Conservation (phyloP, 352 stramenopile genomes). For the Phytophthora sp. region DNA sequence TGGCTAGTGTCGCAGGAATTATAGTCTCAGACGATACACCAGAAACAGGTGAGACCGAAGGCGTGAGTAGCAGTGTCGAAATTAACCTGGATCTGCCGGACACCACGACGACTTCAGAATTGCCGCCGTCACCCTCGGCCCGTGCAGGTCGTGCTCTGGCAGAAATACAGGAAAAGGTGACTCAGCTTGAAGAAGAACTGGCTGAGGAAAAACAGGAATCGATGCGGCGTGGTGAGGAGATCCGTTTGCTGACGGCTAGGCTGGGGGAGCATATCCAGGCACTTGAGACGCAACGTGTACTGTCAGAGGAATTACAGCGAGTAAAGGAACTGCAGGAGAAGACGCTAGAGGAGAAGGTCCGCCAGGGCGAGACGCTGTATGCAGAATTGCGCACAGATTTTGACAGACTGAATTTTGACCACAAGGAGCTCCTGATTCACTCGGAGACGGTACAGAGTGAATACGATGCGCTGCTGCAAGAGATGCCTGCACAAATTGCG, state of each 20-base stretch:
- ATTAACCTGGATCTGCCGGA: constrained; percentile 38
- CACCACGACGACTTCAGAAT: constrained; percentile 10
- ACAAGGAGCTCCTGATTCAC: constrained; percentile 84
- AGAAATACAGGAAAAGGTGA: constrained; percentile 74
- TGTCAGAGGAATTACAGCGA: constrained; percentile 70
- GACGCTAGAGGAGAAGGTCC: constrained; percentile 70
- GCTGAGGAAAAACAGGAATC: constrained; percentile 85
- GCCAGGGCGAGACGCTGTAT: constrained; percentile 61
- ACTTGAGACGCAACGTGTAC: constrained; percentile 61
- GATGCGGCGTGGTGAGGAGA: constrained; percentile 75
- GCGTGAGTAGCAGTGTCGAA: constrained; percentile 20
- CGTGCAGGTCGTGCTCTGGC: constrained; percentile 65
- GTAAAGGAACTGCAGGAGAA: constrained; percentile 75
- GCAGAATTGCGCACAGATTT: constrained; percentile 69
- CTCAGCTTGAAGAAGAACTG: constrained; percentile 77
- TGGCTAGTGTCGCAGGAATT: neutral
- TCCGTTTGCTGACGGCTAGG: constrained; percentile 70
- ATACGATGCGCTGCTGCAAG: constrained; percentile 65
- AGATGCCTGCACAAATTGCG: constrained; percentile 46
- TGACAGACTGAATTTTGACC: constrained; percentile 81
- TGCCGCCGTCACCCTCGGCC: constrained; percentile 50
- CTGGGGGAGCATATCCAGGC: constrained; percentile 63
- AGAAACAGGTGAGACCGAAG: constrained; percentile 1
- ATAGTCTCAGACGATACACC: constrained; percentile 10
- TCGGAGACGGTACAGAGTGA: constrained; percentile 79